Base-by-base conservation (phyloP, 2,329 filamentous ascomycete genomes). In the Metarhizium robertsii region DNA sequence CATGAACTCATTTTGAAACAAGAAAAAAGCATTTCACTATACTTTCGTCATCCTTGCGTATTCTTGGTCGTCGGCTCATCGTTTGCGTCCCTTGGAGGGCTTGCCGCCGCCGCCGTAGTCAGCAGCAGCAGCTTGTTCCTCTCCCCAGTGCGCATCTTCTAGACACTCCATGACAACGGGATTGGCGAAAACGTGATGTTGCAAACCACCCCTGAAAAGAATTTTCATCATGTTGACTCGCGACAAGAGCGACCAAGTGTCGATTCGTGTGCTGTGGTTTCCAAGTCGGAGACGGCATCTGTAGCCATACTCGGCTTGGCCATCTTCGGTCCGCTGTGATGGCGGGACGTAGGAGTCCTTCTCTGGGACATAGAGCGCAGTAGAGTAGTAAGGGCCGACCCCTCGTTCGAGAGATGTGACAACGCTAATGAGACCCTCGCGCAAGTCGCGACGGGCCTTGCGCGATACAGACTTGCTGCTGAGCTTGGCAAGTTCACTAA, bases 361-460 rank as follows among this genome's bases (percentile, higher is more conserved):
- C 29, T 69, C 69, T 6, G 69, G 69, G 55, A 71, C 40, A 64
- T 69, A 64, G 61, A 71, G 55, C 2, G 79, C 76, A 1, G 74
- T 79, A 6, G 79, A 80, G 61, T 80, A 83, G 38, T 73, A 76
- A 0, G 79, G 79, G 0, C 79, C 79, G 45, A 78, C 77, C 45
- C 78, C 75, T 2, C 73, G 73, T 63, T 81, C 78, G 2, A 82
- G 70, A 2, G 79, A 81, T 0, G 77, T 81, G 47, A 79, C 71
- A 50, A 81, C 76, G 62, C 78, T 80, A 48, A 69, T 67, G 40
- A 82, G 75, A 20, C 69, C 74, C 32, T 75, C 70, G 38, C 79
- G 75, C 18, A 80, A 66, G 34, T 75, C 71, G 29, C 73, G 72
- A 14, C 78, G 73, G 46, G 75, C 70, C 58, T 74, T 75, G 55